Evolutionary conservation across 2,329 filamentous ascomycete species (phyloP).

Genomic region (Sporothrix schenckii): DNA sequence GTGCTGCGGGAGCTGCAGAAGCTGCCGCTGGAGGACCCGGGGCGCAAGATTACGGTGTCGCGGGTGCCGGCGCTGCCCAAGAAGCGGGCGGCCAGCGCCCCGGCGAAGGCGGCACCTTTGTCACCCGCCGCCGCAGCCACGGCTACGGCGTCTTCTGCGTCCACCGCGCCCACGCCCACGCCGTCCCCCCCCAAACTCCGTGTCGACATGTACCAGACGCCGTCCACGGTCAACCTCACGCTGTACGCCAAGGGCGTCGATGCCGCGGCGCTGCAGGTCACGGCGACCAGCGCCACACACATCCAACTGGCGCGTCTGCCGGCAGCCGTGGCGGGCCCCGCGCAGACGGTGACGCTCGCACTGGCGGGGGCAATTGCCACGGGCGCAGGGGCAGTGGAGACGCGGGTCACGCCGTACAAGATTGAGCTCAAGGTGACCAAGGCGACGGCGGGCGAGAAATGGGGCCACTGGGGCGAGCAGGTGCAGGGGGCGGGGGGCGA

Average conservation of each 20-base stretch:
- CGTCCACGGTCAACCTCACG: constrained; percentile 44
- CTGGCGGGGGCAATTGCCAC: constrained; percentile 38
- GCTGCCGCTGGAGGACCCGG: constrained; percentile 50
- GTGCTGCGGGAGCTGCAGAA: constrained; percentile 51
- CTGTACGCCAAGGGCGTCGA: constrained; percentile 48
- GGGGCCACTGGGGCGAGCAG: constrained; percentile 42
- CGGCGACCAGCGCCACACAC: constrained; percentile 27
- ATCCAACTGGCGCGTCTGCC: constrained; percentile 35
- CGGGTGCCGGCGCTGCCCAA: constrained; percentile 41
- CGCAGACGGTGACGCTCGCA: constrained; percentile 36
- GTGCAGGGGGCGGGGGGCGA: constrained; percentile 29
- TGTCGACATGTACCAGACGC: constrained; percentile 49
- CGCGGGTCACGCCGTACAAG: constrained; percentile 41
- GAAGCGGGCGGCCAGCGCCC: background rate
- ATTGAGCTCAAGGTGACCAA: constrained; percentile 44
- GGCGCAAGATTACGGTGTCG: constrained; percentile 50
- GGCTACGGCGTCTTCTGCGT: constrained; percentile 10
- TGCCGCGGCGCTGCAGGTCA: constrained; percentile 36
- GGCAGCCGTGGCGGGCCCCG: constrained; percentile 34
- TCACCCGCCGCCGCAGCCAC: background rate
- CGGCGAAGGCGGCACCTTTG: background rate
- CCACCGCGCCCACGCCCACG: background rate
- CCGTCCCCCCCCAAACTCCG: constrained; percentile 42
- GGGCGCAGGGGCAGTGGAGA: constrained; percentile 36
- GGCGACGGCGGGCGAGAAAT: constrained; percentile 39